A percentile compares a stretch with the other conserved stretches of the same genome.
Conservation (phyloP, 805 yeast species). For the Metschnikowia dekortorum region DNA sequence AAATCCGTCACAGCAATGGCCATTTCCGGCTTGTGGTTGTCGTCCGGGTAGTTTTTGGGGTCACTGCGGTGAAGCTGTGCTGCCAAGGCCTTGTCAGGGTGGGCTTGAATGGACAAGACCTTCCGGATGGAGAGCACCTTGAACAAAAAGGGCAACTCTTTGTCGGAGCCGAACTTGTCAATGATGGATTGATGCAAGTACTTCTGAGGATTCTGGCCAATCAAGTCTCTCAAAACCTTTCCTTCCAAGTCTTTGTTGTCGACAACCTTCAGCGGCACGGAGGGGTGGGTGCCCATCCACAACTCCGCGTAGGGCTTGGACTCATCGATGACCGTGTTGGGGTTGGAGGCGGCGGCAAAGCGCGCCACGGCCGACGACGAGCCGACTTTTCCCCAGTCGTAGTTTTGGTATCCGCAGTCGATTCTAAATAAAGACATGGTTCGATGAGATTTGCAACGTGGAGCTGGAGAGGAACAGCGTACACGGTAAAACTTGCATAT, state of each 20-base stretch:
- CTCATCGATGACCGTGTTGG: conserved; percentile 59
- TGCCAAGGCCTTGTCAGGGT: conserved; percentile 88
- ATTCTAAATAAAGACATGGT: conserved; percentile 30
- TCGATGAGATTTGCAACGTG: neutral
- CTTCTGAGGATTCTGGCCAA: conserved; percentile 53
- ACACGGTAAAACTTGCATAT: neutral
- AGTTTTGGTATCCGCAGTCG: conserved; percentile 65
- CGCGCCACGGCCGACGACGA: conserved; percentile 82
- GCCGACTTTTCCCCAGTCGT: conserved; percentile 83
- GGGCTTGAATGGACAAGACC: conserved; percentile 95
- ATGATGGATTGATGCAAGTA: conserved; percentile 58
- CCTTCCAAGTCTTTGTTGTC: conserved; percentile 35
- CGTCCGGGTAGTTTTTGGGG: conserved; percentile 95
- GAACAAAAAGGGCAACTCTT: conserved; percentile 86
- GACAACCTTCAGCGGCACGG: conserved; percentile 69
- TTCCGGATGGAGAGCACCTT: conserved; percentile 91
- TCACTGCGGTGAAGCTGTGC: conserved; percentile 70
- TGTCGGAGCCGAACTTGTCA: conserved; percentile 58
- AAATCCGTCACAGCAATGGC: conserved; percentile 94
- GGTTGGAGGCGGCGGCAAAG: conserved; percentile 70
- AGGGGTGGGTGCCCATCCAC: conserved; percentile 99
- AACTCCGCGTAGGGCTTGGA: conserved; percentile 89
- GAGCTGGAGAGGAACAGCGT: neutral
- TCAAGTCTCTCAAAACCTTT: conserved; percentile 60
- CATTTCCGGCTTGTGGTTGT: conserved; percentile 99